These are phyloP conservation scores for Boletus rufocinnamomeus DNA, from an alignment of 768 basidiomycete genomes.

Conservation along the genomic window DNA sequence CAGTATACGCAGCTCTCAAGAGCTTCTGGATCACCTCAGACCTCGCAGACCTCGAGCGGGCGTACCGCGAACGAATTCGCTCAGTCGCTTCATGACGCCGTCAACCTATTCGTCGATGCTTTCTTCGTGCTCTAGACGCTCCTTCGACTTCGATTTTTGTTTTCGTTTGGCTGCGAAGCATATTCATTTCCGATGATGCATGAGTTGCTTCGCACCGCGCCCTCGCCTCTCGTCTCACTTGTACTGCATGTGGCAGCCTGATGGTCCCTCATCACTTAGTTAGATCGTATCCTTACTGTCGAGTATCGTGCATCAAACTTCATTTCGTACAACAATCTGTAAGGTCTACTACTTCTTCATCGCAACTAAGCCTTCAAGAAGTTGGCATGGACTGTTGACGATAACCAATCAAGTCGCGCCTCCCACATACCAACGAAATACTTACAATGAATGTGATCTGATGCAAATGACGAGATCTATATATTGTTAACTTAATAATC, in stretches of 20 bases:
- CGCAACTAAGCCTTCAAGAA: conserved; percentile 67
- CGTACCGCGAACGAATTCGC: conserved; percentile 59
- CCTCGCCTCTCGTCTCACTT: conserved; percentile 3
- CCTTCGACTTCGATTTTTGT: background rate
- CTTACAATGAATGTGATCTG: conserved; percentile 89
- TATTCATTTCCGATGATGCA: conserved; percentile 4
- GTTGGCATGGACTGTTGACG: conserved; percentile 74
- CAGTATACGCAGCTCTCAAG: conserved; percentile 59
- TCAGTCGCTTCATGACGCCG: conserved; percentile 13
- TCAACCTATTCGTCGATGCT: background rate
- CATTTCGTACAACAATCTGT: conserved; percentile 9
- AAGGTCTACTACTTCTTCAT: background rate
- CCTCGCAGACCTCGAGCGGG: conserved; percentile 55
- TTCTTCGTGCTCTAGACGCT: background rate
- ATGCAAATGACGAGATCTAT: conserved; percentile 86
- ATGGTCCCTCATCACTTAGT: background rate
- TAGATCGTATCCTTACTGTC: background rate
- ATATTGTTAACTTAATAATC: conserved; percentile 1
- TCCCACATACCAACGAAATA: conserved; percentile 12
- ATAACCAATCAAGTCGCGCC: conserved; percentile 13
- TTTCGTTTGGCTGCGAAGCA: background rate
- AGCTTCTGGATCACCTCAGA: conserved; percentile 71
- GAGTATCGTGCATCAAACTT: conserved; percentile 3
- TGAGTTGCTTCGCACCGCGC: background rate
- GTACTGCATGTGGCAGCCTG: conserved; percentile 1